phyloP scores from a whole-genome alignment of 1,284 basidiomycete genomes.

The Sparassis latifolia region DNA sequence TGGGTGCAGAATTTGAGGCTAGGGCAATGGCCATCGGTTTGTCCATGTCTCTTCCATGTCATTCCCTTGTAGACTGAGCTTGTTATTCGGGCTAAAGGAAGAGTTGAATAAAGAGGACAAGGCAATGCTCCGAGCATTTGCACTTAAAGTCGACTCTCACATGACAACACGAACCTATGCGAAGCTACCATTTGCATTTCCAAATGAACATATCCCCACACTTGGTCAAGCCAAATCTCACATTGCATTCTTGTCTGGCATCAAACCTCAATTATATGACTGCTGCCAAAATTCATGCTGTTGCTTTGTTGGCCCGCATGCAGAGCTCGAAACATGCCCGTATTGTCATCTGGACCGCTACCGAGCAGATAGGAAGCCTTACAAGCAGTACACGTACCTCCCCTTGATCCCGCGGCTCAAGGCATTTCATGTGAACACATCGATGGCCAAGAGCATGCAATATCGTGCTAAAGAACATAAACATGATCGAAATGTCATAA shows the following conservation, averaged over 20 bases:
- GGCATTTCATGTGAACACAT: slow-evolving; percentile 5
- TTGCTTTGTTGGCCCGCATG: slow-evolving; percentile 18
- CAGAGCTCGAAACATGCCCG: slow-evolving; percentile 12
- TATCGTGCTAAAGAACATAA: slow-evolving; percentile 17
- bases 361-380: slow-evolving; percentile 4
- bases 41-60: not conserved
- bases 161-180: not conserved
- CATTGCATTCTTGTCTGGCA: slow-evolving; percentile 17
- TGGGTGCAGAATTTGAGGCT: not conserved
- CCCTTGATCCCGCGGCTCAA: slow-evolving; percentile 14
- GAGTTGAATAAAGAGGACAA: slow-evolving; percentile 7
- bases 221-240: slow-evolving; percentile 8
- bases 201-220: slow-evolving; percentile 2
- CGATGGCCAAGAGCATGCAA: slow-evolving; percentile 10
- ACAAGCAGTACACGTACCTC: slow-evolving; percentile 12
- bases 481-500: slow-evolving; percentile 7
- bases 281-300: slow-evolving; percentile 20
- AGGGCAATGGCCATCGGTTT: not conserved
- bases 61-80: not conserved
- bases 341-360: slow-evolving; percentile 16
- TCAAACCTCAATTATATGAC: slow-evolving; percentile 24
- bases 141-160: slow-evolving; percentile 3
- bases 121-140: slow-evolving; percentile 9
- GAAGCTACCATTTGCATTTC: slow-evolving; percentile 8
- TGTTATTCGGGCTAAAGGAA: slow-evolving; percentile 1